These are phyloP conservation scores for Mucor mucedo DNA, from an alignment of 371 early-diverging fungal species.

Conservation along the genomic window DNA sequence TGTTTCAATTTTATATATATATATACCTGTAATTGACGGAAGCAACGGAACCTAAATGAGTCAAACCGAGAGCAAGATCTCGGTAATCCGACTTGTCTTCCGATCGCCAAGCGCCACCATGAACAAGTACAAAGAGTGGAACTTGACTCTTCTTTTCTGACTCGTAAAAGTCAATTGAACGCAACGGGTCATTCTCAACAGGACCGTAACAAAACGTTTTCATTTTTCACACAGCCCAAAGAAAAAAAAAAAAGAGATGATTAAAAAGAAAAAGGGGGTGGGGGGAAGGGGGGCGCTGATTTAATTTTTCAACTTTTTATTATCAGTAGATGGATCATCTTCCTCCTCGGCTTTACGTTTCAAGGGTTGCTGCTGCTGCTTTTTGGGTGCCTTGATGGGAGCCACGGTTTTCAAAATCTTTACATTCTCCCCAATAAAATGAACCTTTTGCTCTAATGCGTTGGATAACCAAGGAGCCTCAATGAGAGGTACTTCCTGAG, in stretches of 20 bases:
- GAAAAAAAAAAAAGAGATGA: conserved; percentile 1
- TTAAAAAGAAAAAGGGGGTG: neutral
- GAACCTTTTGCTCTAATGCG: neutral
- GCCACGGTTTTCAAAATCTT: conserved; percentile 39
- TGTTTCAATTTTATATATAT: neutral
- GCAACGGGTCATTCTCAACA: conserved; percentile 3
- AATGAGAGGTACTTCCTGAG: conserved; percentile 26
- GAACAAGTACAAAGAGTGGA: conserved; percentile 71
- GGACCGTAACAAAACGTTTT: conserved; percentile 14
- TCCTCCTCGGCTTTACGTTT: conserved; percentile 21
- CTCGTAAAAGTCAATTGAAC: conserved; percentile 40
- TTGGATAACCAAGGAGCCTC: conserved; percentile 39
- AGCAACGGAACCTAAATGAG: conserved; percentile 58
- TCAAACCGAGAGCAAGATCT: conserved; percentile 50
- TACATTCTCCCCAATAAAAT: conserved; percentile 23
- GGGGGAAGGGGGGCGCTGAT: neutral
- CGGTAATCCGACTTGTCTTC: conserved; percentile 72
- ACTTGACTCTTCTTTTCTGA: conserved; percentile 2
- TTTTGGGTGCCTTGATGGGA: conserved; percentile 20
- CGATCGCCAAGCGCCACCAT: conserved; percentile 87
- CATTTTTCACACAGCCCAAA: neutral
- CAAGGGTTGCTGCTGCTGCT: conserved; percentile 7
- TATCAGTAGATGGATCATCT: neutral
- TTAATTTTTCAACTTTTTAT: conserved; percentile 11
- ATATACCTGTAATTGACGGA: conserved; percentile 71